Base-by-base conservation (phyloP, 1,284 basidiomycete species). In the Sanghuangporus sanghuang region DNA sequence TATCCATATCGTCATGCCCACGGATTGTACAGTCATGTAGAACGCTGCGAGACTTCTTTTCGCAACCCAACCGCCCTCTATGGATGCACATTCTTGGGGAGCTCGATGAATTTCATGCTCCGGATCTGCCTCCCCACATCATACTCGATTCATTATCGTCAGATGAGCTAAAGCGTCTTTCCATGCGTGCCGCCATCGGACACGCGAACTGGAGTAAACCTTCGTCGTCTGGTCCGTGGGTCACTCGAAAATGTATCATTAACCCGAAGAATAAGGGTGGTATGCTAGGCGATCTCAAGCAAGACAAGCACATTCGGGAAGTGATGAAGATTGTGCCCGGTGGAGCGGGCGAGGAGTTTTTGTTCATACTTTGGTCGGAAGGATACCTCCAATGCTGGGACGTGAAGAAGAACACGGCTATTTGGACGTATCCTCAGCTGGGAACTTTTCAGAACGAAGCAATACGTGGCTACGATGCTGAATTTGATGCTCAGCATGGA, bases 301-400 rank as follows among this genome's bases (percentile, higher is more conserved):
- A 57, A 21, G 35, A 23, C 44, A 6, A 8, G 16, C 12, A 7
- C 32, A 11, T 35, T 16, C 56, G 55, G 5, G 44, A 63, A 38
- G 39, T 38, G 14, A 23, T 58, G 35, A 57, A 42, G 44, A 57
- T 57, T 35, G 16, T 46, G 16, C 56, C 56, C 23, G 62, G 57
- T n/a, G 38, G 57, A 8, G 3, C 21, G 44, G 44, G 44, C 16
- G 44, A 46, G 14, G 54, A 40, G 23, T 59, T 50, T 38, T 14
- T 59, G 1, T 35, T 40, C 21, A 16, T 54, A 8, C 42, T 50
- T 2, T 64, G 62, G 62, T 57, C 62, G 18, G 48, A 36, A 12
- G 62, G 62, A 35, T 64, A 59, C 52, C 48, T 64, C 23, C 62
- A 64, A 46, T 59, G 57, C 16, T 64, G 62, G 62, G 44, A 64